phyloP scores from a whole-genome alignment of 2,329 filamentous ascomycete species.

The Trichoderma simmonsii region DNA sequence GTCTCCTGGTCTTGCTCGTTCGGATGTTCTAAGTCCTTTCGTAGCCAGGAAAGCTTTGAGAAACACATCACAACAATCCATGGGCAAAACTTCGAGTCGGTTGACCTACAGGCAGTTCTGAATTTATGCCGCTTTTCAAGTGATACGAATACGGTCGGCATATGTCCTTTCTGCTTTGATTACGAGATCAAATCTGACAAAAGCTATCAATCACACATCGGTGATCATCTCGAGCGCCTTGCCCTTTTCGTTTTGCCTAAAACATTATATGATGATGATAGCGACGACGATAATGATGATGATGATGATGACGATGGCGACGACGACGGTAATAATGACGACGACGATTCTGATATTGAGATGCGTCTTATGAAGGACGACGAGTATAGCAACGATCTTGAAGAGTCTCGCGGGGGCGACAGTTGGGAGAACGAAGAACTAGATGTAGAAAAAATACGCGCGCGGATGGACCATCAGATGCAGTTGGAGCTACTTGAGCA shows the following conservation, averaged over 20 bases:
- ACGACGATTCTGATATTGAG: too few relatives aligned
- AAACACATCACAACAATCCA: background rate
- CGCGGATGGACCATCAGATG: conserved; percentile 70
- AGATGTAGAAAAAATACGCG: too few relatives aligned
- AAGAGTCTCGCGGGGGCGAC: too few relatives aligned
- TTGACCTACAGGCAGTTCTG: background rate
- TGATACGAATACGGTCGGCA: background rate
- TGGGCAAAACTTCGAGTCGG: background rate
- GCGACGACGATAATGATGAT: background rate
- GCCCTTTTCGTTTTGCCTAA: background rate
- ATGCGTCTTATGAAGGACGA: too few relatives aligned
- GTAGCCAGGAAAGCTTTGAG: background rate
- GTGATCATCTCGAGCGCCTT: background rate
- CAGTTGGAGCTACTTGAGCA: conserved; percentile 47
- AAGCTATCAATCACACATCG: background rate
- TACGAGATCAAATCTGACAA: background rate
- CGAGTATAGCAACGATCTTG: too few relatives aligned
- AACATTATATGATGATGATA: background rate
- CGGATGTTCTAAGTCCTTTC: background rate
- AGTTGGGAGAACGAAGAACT: too few relatives aligned
- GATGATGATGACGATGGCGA: too few relatives aligned
- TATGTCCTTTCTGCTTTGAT: background rate
- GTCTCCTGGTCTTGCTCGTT: background rate
- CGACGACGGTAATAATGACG: background rate
- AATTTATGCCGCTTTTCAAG: background rate